Evolutionary conservation across 129 eudicot species (phyloP).

Genomic region (Deinandra increscens): DNA sequence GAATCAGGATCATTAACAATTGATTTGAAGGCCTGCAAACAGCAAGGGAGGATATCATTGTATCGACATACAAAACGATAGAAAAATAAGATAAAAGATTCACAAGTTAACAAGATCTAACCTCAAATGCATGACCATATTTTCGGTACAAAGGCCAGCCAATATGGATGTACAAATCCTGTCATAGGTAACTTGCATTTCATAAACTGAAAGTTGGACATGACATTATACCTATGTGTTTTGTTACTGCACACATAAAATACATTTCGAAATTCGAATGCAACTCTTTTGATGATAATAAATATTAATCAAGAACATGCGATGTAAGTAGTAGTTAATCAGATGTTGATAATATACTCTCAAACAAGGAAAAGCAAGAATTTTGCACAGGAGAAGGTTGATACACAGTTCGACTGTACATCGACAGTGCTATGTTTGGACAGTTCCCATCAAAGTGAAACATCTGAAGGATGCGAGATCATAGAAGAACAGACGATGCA

Average conservation of each 20-base stretch:
- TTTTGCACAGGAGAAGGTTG: background rate
- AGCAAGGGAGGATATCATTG: background rate
- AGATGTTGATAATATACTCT: background rate
- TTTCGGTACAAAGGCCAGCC: constrained; percentile 79
- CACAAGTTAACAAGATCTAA: constrained; percentile 17
- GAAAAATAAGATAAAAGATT: constrained; percentile 9
- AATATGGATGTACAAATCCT: constrained; percentile 70
- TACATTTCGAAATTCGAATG: background rate
- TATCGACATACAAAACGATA: background rate
- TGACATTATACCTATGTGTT: background rate
- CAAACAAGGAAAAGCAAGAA: constrained; percentile 9
- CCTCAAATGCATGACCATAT: constrained; percentile 78
- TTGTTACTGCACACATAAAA: background rate
- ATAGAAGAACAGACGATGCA: background rate
- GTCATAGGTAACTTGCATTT: constrained; percentile 28
- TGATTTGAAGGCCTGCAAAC: constrained; percentile 51
- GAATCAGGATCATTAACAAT: constrained; percentile 62
- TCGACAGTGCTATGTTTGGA: background rate
- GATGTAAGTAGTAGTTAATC: background rate
- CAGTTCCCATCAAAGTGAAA: background rate
- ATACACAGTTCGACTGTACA: background rate
- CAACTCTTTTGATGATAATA: background rate
- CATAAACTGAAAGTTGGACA: background rate
- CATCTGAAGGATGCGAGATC: too few species aligned
- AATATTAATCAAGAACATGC: background rate